Conservation (phyloP, 345 rosid species). For the Populus davidiana region DNA sequence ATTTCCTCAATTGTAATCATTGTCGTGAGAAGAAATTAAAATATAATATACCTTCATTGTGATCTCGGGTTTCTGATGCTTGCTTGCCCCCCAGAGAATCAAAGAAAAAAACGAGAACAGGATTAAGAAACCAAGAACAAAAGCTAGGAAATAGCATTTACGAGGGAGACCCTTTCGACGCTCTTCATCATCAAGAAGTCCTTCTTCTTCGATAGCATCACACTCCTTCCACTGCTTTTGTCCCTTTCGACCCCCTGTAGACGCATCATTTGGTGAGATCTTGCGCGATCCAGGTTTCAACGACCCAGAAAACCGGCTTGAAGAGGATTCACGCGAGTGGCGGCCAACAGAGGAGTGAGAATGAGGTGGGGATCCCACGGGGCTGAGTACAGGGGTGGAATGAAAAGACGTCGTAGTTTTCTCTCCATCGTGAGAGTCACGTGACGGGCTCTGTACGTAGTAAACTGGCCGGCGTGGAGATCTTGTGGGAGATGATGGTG, state of each 20-base stretch:
- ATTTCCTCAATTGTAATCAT: not conserved
- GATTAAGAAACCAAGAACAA: constrained; percentile 74
- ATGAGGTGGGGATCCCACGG: constrained; percentile 88
- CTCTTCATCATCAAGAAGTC: constrained; percentile 82
- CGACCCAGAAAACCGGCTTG: constrained; percentile 89
- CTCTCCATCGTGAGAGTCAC: constrained; percentile 98
- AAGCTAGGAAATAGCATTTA: constrained; percentile 73
- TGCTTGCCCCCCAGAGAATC: constrained; percentile 87
- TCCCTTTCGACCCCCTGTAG: constrained; percentile 49
- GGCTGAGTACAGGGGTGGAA: constrained; percentile 87
- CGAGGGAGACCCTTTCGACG: constrained; percentile 64
- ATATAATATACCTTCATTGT: constrained; percentile 55
- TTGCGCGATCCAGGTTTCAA: constrained; percentile 86
- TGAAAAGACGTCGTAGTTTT: constrained; percentile 94
- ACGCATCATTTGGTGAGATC: constrained; percentile 68
- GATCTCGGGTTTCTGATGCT: constrained; percentile 83
- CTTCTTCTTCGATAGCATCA: constrained; percentile 87
- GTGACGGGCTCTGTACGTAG: constrained; percentile 91
- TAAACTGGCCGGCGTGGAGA: constrained; percentile 88
- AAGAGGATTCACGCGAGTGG: constrained; percentile 86
- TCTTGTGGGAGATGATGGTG: constrained; percentile 82
- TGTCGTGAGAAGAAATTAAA: not conserved
- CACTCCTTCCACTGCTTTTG: constrained; percentile 74
- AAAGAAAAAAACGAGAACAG: constrained; percentile 78
- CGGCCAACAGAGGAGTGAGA: constrained; percentile 89